Evolutionary conservation across 2,329 filamentous ascomycete genomes (phyloP).

Genomic region (Colletotrichum liaoningense): DNA sequence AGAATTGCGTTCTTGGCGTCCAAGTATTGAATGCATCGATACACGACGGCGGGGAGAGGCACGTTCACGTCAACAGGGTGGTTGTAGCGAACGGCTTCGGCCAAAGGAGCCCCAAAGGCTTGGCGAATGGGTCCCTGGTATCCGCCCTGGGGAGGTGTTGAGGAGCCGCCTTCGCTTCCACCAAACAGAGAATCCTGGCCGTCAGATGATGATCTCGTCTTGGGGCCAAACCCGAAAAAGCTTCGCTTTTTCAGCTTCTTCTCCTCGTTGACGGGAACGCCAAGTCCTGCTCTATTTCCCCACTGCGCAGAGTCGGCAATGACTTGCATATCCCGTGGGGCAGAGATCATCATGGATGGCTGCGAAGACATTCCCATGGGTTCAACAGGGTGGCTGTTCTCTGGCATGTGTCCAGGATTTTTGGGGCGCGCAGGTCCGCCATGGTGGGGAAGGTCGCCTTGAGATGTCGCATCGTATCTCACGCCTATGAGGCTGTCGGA

Average conservation of each 20-base stretch:
- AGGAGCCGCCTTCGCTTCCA: constrained; percentile 58
- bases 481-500: constrained; percentile 66
- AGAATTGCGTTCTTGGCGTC: constrained; percentile 81
- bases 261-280: constrained; percentile 70
- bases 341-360: constrained; percentile 75
- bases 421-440: constrained; percentile 51
- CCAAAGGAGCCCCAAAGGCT: constrained; percentile 87
- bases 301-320: constrained; percentile 87
- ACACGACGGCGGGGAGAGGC: constrained; percentile 90
- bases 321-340: constrained; percentile 83
- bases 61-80: constrained; percentile 78
- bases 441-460: constrained; percentile 60
- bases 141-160: constrained; percentile 54
- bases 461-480: constrained; percentile 67
- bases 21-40: constrained; percentile 94
- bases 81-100: constrained; percentile 87
- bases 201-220: constrained; percentile 68
- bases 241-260: constrained; percentile 85
- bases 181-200: constrained; percentile 67
- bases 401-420: constrained; percentile 47
- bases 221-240: constrained; percentile 77
- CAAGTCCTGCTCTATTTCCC: constrained; percentile 78
- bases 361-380: constrained; percentile 50
- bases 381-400: constrained; percentile 43
- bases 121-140: constrained; percentile 70